phyloP scores from a whole-genome alignment of 768 basidiomycete species.

The Boletus tylopilopsis region DNA sequence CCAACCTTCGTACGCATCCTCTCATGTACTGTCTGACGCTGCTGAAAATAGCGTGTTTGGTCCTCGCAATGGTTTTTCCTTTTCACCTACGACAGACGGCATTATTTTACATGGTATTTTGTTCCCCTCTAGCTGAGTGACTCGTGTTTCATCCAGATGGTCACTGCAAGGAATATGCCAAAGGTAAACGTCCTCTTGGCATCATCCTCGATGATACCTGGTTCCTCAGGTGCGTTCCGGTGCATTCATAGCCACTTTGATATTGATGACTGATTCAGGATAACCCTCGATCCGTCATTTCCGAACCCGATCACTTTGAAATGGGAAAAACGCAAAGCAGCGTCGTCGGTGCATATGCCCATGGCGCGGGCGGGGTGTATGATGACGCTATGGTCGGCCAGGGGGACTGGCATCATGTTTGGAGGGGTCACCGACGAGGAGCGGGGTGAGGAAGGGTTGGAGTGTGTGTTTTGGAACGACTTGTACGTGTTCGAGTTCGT shows the following conservation, averaged over 20 bases:
- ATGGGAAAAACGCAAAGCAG: constrained; percentile 85
- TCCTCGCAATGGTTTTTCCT: constrained; percentile 80
- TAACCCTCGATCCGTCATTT: constrained; percentile 28
- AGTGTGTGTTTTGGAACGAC: constrained; percentile 86
- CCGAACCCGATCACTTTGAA: constrained; percentile 50
- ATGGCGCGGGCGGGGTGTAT: constrained; percentile 75
- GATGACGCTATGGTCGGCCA: constrained; percentile 75
- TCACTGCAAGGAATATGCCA: constrained; percentile 86
- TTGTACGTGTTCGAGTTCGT: constrained; percentile 35
- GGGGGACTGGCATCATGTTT: constrained; percentile 72
- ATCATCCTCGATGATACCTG: constrained; percentile 91
- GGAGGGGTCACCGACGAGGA: constrained; percentile 91
- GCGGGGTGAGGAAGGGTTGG: constrained; percentile 74
- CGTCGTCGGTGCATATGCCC: constrained; percentile 53
- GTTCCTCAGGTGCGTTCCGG: constrained; percentile 61
- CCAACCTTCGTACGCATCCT: constrained; percentile 58
- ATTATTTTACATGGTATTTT: constrained; percentile 69
- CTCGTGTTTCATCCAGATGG: constrained; percentile 49
- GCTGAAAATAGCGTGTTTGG: constrained; percentile 30
- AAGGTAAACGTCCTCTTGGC: constrained; percentile 81
- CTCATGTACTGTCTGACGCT: too few relatives aligned
- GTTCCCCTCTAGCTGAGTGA: not conserved
- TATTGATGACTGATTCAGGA: constrained; percentile 19
- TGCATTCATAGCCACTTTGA: not conserved
- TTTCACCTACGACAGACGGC: constrained; percentile 73